Evolutionary conservation across 1,139 yeast genomes (phyloP).

Genomic region (Candida sojae): DNA sequence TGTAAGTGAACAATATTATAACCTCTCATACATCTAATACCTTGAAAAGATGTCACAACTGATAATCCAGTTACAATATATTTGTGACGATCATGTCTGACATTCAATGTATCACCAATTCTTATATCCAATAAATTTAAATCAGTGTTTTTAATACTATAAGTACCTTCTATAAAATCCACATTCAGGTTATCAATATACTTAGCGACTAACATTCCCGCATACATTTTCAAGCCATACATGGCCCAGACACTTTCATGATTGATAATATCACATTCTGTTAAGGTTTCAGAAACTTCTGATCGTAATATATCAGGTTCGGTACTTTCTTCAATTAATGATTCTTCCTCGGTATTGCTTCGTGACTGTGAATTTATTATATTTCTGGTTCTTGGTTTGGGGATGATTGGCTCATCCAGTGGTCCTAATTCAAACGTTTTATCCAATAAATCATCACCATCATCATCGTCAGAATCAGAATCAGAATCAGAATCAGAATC

Average conservation of each 20-base stretch:
- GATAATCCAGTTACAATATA: conserved; percentile 50
- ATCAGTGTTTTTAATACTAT: conserved; percentile 29
- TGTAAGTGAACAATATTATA: conserved; percentile 48
- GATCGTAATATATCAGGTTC: conserved; percentile 16
- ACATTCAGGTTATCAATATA: conserved; percentile 30
- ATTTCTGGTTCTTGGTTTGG: conserved; percentile 12
- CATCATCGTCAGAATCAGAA: conserved; percentile 2
- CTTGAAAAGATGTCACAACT: conserved; percentile 14
- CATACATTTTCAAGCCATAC: conserved; percentile 35
- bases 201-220: conserved; percentile 25
- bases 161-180: conserved; percentile 34
- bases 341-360: conserved; percentile 3
- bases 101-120: conserved; percentile 33
- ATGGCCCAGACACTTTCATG: conserved; percentile 39
- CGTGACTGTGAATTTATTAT: conserved; percentile 13
- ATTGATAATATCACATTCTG: conserved; percentile 19
- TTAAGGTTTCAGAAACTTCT: conserved; percentile 22
- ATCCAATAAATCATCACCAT: conserved; percentile 4
- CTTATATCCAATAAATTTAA: conserved; percentile 36
- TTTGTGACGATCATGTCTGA: conserved; percentile 17
- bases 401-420: conserved; percentile 7
- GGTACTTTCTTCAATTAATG: conserved; percentile 6
- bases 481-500: no score
- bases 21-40: conserved; percentile 58
- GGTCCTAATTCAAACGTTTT: not conserved